Evolutionary conservation across 2,329 filamentous ascomycete genomes (phyloP), one percentile per base, ranked within the genome.

Genomic region (Exophiala sp.): DNA sequence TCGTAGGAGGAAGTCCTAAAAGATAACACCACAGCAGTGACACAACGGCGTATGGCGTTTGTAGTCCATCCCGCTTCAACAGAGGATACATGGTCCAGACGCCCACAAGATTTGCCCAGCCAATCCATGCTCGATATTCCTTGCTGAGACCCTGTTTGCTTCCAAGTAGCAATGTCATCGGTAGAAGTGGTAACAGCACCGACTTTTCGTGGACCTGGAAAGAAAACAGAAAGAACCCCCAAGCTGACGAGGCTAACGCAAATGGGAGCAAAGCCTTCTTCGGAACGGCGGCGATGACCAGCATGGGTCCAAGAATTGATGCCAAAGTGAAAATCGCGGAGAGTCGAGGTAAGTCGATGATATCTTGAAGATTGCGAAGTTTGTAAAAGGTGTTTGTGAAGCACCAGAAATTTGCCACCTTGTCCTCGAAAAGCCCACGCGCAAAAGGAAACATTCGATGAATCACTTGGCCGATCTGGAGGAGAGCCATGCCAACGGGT

Each of bases 191-290:
- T 2, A 98, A 78, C 3, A 98, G 75, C 0, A 95, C 88, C 58
- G 90, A 96, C 77, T 98, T 98, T 71, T 98, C 93, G 63, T 98
- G 93, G 0, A 98, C 94, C 65, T 98, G 93, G 66, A 95, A 98
- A 62, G 88, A 94, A 71, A 94, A 97, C 13, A 98, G 75, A 67
- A 97, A 98, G 74, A 98, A 98, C 0, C 86, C 91, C 93, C 93
- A 98, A 1, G 90, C 86, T 0, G 87, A 89, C 1, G 86, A 78
- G 1, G 90, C 85, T 50, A 97, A 80, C 0, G 87, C 87, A 29
- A 87, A 77, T 1, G 89, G 89, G 11, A 97, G 70, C 3, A 93
- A 75, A 35, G 83, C 79, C 60, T 85, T 90, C 41, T 80, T 79
- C 0, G 93, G 93, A 43, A 82, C 82, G 48, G 88, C 65, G 65